Conservation (phyloP, 768 basidiomycete species). For the Dictyophora rubrovolvata region DNA sequence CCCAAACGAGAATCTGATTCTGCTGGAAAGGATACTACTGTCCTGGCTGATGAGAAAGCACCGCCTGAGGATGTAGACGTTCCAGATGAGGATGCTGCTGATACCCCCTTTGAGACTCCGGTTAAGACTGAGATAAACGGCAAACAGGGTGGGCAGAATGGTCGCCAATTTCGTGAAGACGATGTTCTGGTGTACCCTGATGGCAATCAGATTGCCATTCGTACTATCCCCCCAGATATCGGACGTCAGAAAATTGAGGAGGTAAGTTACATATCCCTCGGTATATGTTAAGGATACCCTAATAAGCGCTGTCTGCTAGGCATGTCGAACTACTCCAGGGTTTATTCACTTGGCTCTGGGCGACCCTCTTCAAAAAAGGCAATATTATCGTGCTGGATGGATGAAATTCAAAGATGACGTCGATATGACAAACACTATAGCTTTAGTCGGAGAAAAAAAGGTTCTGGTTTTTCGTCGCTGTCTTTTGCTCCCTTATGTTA, state of each 20-base stretch:
- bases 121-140: slow-evolving; percentile 50
- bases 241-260: slow-evolving; percentile 84
- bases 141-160: slow-evolving; percentile 35
- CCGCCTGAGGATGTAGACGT: slow-evolving; percentile 31
- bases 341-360: slow-evolving; percentile 85
- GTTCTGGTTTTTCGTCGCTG: slow-evolving; percentile 28
- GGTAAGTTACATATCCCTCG: slow-evolving; percentile 33
- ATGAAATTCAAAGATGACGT: slow-evolving; percentile 76
- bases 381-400: slow-evolving; percentile 94
- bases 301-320: slow-evolving; percentile 32
- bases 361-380: slow-evolving; percentile 86
- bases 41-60: slow-evolving; percentile 10
- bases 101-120: slow-evolving; percentile 34
- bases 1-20: slow-evolving; percentile 45
- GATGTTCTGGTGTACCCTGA: slow-evolving; percentile 63
- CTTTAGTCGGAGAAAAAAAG: slow-evolving; percentile 76
- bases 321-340: slow-evolving; percentile 65
- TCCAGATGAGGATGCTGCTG: slow-evolving; percentile 55
- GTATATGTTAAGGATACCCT: slow-evolving; percentile 8
- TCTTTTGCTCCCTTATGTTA: neutral
- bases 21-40: slow-evolving; percentile 26
- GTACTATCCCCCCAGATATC: slow-evolving; percentile 90
- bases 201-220: slow-evolving; percentile 88
- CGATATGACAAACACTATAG: slow-evolving; percentile 66
- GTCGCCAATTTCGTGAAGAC: slow-evolving; percentile 38